Percentiles rank a stretch among this genome's conserved stretches.
These are phyloP conservation scores for Verbascum thapsus DNA, from an alignment of 257 asterid genomes.

Conservation along the genomic window DNA sequence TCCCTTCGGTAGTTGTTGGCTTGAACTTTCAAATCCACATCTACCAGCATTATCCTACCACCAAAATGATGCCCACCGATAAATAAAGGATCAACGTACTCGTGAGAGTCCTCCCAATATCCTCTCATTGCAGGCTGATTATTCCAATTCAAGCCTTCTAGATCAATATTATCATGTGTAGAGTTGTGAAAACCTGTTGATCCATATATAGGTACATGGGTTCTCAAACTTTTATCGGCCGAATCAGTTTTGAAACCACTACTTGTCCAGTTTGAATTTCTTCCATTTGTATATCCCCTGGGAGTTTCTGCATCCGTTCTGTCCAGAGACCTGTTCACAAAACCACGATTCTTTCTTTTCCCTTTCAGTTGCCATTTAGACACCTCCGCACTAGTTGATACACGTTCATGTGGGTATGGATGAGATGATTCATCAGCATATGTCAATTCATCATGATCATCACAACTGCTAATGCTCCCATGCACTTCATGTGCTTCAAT, in stretches of 20 bases:
- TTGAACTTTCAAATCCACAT: constrained; percentile 80
- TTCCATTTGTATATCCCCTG: constrained; percentile 44
- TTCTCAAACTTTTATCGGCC: constrained; percentile 38
- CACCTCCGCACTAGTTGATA: constrained; percentile 45
- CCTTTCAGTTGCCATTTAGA: constrained; percentile 87
- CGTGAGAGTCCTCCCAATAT: constrained; percentile 63
- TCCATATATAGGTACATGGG: constrained; percentile 46
- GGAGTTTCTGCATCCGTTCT: constrained; percentile 49
- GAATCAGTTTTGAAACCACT: constrained; percentile 42
- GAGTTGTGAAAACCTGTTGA: constrained; percentile 44
- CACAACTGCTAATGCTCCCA: constrained; percentile 79
- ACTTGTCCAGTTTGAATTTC: constrained; percentile 42
- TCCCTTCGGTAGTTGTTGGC: constrained; percentile 71
- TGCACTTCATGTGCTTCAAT: constrained; percentile 57
- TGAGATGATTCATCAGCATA: constrained; percentile 55
- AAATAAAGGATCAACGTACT: constrained; percentile 44
- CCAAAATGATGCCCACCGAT: constrained; percentile 45
- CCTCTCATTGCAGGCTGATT: constrained; percentile 48
- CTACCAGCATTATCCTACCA: constrained; percentile 61
- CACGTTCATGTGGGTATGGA: constrained; percentile 43
- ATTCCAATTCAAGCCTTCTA: constrained; percentile 52
- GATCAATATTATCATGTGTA: constrained; percentile 36
- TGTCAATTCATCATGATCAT: constrained; percentile 65
- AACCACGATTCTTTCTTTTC: constrained; percentile 78
- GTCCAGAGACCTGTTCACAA: too few species aligned